Evolutionary conservation across 257 asterid genomes (phyloP).

Genomic region (Cynanchum wilfordii): DNA sequence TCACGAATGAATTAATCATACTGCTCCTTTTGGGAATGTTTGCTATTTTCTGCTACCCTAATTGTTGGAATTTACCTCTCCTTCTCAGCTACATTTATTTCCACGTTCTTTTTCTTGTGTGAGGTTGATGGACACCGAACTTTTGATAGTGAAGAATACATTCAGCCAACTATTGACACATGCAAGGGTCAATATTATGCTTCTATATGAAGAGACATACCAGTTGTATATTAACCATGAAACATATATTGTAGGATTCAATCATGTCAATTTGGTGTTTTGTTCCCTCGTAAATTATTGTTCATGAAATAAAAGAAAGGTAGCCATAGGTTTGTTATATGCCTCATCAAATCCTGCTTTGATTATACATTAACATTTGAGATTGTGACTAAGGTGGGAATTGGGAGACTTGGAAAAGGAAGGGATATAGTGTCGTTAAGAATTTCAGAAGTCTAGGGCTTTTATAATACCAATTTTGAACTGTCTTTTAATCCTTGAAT

Average conservation of each 20-base stretch:
- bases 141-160: background rate
- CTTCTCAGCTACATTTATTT: background rate
- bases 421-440: background rate
- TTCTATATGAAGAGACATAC: background rate
- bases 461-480: slow-evolving; percentile 22
- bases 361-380: slow-evolving; percentile 8
- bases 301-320: background rate
- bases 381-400: slow-evolving; percentile 17
- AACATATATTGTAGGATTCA: background rate
- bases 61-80: background rate
- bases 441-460: slow-evolving; percentile 27
- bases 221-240: background rate
- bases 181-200: background rate
- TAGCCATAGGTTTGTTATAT: background rate
- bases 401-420: background rate
- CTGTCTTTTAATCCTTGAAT: background rate
- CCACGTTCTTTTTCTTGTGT: too few relatives aligned
- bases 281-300: background rate
- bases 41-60: background rate
- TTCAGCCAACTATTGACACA: background rate
- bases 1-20: background rate
- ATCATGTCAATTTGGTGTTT: background rate
- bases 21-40: background rate
- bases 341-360: background rate
- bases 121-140: background rate